Percentiles rank a stretch among this genome's conserved stretches.
Evolutionary conservation across 1,284 basidiomycete genomes (phyloP).

Genomic region (Rhodotorula sp.): DNA sequence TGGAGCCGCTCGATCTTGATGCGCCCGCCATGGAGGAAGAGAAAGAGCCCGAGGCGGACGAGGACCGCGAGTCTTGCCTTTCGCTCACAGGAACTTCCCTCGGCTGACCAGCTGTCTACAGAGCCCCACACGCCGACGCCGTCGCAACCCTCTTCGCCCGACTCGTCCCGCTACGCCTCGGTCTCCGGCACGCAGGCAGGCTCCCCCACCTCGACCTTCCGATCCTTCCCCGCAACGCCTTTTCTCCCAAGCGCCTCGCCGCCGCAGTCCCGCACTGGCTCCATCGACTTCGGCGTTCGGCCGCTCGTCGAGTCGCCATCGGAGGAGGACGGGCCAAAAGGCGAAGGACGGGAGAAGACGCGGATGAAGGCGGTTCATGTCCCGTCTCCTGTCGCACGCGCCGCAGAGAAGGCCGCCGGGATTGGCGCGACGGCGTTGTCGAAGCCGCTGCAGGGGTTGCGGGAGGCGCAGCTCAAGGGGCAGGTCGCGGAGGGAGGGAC

Average conservation of each 20-base stretch:
- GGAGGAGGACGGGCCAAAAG: not conserved
- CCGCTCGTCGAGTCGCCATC: constrained; percentile 3
- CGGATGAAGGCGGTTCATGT: constrained; percentile 16
- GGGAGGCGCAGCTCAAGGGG: constrained; percentile 56
- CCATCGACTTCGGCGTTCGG: not conserved
- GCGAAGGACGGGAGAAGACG: not conserved
- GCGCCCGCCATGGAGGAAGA: constrained; percentile 10
- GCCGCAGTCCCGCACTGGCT: not conserved
- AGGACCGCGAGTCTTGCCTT: constrained; percentile 15
- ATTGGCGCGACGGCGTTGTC: constrained; percentile 9
- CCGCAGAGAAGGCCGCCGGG: constrained; percentile 23
- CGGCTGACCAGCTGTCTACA: not conserved
- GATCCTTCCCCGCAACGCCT: constrained; percentile 23
- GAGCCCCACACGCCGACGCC: constrained; percentile 2
- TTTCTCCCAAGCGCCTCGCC: constrained; percentile 6
- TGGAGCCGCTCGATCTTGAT: constrained; percentile 31
- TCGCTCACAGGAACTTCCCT: too few species aligned
- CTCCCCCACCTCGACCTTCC: constrained; percentile 29
- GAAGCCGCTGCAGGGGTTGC: constrained; percentile 8
- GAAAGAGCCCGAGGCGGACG: constrained; percentile 20
- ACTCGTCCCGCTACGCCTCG: constrained; percentile 35
- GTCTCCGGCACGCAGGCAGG: constrained; percentile 26
- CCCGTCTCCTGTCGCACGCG: constrained; percentile 22
- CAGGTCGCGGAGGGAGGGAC: constrained; percentile 51
- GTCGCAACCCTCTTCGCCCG: constrained; percentile 13